Evolutionary conservation across 208 protist genomes (phyloP), one percentile per base, ranked within the genome.

Genomic region (Acanthamoeba sp.): DNA sequence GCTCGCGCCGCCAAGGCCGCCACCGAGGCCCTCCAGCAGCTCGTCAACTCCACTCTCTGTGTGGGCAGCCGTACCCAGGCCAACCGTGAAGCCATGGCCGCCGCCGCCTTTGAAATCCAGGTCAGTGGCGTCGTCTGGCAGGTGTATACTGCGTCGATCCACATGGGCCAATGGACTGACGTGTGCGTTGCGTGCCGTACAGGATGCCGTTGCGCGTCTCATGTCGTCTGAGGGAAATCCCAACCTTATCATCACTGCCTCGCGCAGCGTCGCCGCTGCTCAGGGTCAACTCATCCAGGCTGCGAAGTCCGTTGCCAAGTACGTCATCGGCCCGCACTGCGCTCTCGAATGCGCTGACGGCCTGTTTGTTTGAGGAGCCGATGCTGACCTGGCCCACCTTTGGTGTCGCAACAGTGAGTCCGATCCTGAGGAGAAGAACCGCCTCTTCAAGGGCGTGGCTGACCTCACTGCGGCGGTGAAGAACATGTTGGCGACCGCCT

Each of bases 231-330:
- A 93, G 57, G 90, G 90, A 12, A 93, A 93, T 32, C 34, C 90
- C 32, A 84, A 93, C 71, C 71, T 85, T 66, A 93, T 93, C 45
- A 84, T 93, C 24, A 66, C 90, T 34, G 64, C 90, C 90, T 71
- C 50, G 14, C 62, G 90, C 34, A 48, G 34, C 38, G 66, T 93
- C 42, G 62, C 90, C 27, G 9, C 69, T 50, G 62, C 90, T 66
- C 69, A 78, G 52, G 90, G 36, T 34, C 42, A 84, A 52, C 90
- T 93, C 55, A 93, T 93, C 57, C 62, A 84, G 38, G 90, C 90
- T 76, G 90, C 90, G 38, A 93, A 93, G 66, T 64, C 90, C 71
- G 90, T 93, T 29, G 90, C 90, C 90, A 93, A 93, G 90, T 92
- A 92, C 55, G 87, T n/a, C n/a, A n/a, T n/a, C n/a, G n/a, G n/a